phyloP scores from a whole-genome alignment of 768 basidiomycete species.

The Tylopilus intermedius region DNA sequence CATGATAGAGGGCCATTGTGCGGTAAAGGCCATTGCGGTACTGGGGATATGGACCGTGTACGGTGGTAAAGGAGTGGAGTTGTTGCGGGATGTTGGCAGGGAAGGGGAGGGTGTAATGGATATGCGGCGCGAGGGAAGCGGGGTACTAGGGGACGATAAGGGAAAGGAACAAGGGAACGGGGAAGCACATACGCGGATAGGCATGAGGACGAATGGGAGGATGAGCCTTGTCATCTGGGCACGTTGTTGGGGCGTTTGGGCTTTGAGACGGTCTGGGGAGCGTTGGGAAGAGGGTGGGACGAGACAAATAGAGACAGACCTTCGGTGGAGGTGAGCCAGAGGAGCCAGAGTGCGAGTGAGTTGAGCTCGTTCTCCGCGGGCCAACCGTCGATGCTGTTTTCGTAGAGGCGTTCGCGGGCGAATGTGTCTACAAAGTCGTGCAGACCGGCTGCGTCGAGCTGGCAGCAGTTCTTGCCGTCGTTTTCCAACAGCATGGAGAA shows the following conservation, averaged over 20 bases:
- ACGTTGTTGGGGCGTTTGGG: conserved; percentile 27
- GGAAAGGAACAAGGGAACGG: background rate
- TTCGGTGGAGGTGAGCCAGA: conserved; percentile 56
- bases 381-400: conserved; percentile 46
- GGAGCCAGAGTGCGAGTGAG: conserved; percentile 55
- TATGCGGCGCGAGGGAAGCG: conserved; percentile 54
- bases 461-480: conserved; percentile 59
- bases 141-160: conserved; percentile 41
- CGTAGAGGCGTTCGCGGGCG: conserved; percentile 45
- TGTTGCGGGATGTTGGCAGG: conserved; percentile 10
- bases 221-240: conserved; percentile 31
- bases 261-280: conserved; percentile 25
- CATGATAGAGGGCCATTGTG: conserved; percentile 27
- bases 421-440: conserved; percentile 42
- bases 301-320: conserved; percentile 32
- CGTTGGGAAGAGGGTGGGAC: conserved; percentile 14
- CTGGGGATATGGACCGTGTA: conserved; percentile 45
- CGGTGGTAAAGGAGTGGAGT: conserved; percentile 31
- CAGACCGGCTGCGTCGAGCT: conserved; percentile 51
- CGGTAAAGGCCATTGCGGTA: conserved; percentile 37
- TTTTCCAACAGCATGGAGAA: conserved; percentile 61
- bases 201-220: conserved; percentile 44
- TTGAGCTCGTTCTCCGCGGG: conserved; percentile 47
- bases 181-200: conserved; percentile 38
- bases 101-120: conserved; percentile 55